Conservation (phyloP, 2,329 filamentous ascomycete genomes). For the Albifimbria verrucaria region DNA sequence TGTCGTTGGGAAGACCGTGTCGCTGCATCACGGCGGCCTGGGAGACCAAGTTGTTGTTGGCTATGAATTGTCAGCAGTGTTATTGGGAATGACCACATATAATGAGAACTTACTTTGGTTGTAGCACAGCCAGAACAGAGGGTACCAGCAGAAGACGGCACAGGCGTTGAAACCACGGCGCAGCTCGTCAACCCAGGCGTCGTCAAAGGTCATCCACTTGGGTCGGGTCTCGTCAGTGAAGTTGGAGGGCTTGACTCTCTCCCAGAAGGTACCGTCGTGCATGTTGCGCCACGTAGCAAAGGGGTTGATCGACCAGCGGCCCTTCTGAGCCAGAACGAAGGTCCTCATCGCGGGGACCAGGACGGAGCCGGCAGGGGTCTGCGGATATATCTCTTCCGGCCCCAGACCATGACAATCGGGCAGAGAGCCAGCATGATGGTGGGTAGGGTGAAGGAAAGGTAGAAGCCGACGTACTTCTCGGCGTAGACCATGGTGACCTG, state of each 20-base stretch:
- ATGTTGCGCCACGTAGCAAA: slow-evolving; percentile 55
- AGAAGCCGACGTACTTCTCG: slow-evolving; percentile 74
- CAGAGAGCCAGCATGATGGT: slow-evolving; percentile 62
- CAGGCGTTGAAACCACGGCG: slow-evolving; percentile 65
- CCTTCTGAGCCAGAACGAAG: slow-evolving; percentile 61
- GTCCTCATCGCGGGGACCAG: slow-evolving; percentile 61
- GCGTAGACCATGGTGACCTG: slow-evolving; percentile 68
- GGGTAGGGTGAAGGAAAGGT: slow-evolving; percentile 66
- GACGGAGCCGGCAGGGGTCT: slow-evolving; percentile 65
- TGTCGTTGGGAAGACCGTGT: slow-evolving; percentile 72
- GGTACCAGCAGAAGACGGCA: slow-evolving; percentile 67
- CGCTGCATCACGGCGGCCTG: slow-evolving; percentile 65
- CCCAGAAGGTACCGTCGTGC: slow-evolving; percentile 59
- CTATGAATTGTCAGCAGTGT: slow-evolving; percentile 22
- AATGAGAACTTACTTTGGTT: slow-evolving; percentile 32
- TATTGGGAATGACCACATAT: background rate
- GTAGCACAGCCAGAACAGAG: slow-evolving; percentile 55
- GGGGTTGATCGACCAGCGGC: slow-evolving; percentile 67
- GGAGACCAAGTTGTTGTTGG: slow-evolving; percentile 57
- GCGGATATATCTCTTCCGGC: slow-evolving; percentile 55
- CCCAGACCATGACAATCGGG: slow-evolving; percentile 59
- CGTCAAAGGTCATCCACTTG: slow-evolving; percentile 74
- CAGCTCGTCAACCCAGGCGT: slow-evolving; percentile 75
- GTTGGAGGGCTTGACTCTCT: slow-evolving; percentile 65
- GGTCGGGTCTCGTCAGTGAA: slow-evolving; percentile 54